phyloP scores from a whole-genome alignment of 306 rosid genomes.

The Coriaria nepalensis region DNA sequence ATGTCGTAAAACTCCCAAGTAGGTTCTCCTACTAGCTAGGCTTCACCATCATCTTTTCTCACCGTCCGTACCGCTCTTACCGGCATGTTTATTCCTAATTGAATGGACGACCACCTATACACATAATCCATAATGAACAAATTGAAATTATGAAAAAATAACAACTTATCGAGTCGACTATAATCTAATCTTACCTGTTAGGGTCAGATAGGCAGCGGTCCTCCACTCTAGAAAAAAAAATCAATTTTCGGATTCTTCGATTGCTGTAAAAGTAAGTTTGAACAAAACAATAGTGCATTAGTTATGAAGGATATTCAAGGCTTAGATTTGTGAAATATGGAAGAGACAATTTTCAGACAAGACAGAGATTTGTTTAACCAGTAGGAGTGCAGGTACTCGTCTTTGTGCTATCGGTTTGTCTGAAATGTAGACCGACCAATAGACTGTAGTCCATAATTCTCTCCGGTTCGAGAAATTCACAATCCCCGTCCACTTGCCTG shows the following conservation, averaged over 20 bases:
- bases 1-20: conserved; percentile 66
- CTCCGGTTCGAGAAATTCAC: conserved; percentile 89
- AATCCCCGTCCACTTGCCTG: conserved; percentile 93
- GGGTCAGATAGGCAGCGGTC: conserved; percentile 33
- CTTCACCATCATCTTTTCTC: conserved; percentile 36
- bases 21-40: conserved; percentile 73
- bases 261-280: conserved; percentile 22
- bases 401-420: conserved; percentile 26
- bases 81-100: conserved; percentile 75
- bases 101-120: conserved; percentile 44
- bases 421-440: conserved; percentile 86
- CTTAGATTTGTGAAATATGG: neutral
- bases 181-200: conserved; percentile 27
- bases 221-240: conserved; percentile 20
- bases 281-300: neutral
- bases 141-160: neutral
- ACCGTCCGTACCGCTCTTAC: conserved; percentile 53
- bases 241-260: neutral
- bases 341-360: no score
- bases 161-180: no score
- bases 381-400: conserved; percentile 26
- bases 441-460: conserved; percentile 95
- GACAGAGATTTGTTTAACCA: conserved; percentile 13
- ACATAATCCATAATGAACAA: neutral
- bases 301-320: neutral